phyloP scores from a whole-genome alignment of 768 basidiomycete species.

The Suillus placidus region DNA sequence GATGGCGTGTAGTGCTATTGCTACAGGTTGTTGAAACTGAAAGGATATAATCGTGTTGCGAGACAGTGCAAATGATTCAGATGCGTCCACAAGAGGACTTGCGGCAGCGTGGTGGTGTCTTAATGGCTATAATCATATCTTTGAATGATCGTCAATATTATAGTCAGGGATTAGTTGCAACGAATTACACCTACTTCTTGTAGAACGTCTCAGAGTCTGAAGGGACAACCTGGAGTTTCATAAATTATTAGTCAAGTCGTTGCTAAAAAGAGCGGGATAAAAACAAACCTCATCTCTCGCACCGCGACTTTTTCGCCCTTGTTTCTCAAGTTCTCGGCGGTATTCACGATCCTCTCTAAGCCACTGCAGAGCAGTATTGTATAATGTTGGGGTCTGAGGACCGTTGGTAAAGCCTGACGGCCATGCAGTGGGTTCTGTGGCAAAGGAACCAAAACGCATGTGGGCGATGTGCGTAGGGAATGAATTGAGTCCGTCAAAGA shows the following conservation, averaged over 20 bases:
- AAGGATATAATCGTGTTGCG: constrained; percentile 12
- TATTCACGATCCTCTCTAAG: constrained; percentile 78
- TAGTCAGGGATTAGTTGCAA: neutral
- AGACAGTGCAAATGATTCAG: constrained; percentile 9
- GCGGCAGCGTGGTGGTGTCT: neutral
- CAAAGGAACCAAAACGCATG: constrained; percentile 81
- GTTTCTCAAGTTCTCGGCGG: constrained; percentile 58
- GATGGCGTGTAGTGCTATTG: neutral
- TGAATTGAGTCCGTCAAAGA: constrained; percentile 88
- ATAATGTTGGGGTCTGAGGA: constrained; percentile 44
- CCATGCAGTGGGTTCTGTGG: constrained; percentile 73
- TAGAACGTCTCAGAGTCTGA: constrained; percentile 86
- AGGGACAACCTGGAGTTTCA: constrained; percentile 50
- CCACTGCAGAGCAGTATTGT: constrained; percentile 83
- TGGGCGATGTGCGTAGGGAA: constrained; percentile 95
- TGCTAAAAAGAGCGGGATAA: neutral
- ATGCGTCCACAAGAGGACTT: neutral
- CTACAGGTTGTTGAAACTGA: constrained; percentile 22
- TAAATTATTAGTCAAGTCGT: constrained; percentile 6
- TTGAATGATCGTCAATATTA: constrained; percentile 15
- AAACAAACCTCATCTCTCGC: constrained; percentile 57
- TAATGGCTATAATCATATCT: constrained; percentile 55
- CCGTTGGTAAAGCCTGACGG: constrained; percentile 42
- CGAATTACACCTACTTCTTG: constrained; percentile 58
- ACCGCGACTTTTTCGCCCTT: constrained; percentile 62